Base-by-base conservation (phyloP, 306 rosid genomes). In the Luffa aegyptiaca region DNA sequence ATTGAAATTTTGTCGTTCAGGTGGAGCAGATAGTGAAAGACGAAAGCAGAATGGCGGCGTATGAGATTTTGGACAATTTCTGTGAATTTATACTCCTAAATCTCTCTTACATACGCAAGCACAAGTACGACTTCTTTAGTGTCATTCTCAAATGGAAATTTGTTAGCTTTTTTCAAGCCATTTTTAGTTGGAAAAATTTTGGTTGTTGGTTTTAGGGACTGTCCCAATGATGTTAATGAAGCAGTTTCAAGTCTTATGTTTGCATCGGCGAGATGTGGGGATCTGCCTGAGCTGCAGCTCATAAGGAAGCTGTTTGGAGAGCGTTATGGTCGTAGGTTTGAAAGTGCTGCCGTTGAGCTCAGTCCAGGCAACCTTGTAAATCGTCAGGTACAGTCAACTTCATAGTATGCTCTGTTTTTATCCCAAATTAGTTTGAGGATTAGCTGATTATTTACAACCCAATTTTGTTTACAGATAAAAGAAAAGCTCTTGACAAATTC, bases 251-350 rank as follows among this genome's bases (percentile, higher is more conserved):
- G 88, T 80, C 92, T 95, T 49, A 88, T 92, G 79, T 95, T 58
- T 88, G 97, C 98, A 35, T 92, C 98, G 41, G 95, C 97, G 4
- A 86, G 98, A 85, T 90, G 90, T 76, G 98, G 97, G 14, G 92
- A 95, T 68, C 84, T 95, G 18, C 97, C 93, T 26, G 98, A 95
- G 85, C 97, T 95, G 16, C 77, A 55, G 83, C 77, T n/a, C n/a
- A 87, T 95, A 49, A 86, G 95, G 79, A 88, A 90, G 81, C 89
- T 95, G 61, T 95, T 95, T 16, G 86, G 83, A 56, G 78, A 91
- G 55, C 93, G 97, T 6, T 90, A 95, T 51, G 97, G 98, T 10
- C 84, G 78, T 59, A 84, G 75, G 59, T 89, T 89, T 76, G 90
- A 83, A 79, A 62, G 70, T 79, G 20, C 80, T 13, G 97, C 98